These are phyloP conservation scores for Cryptosporidium baileyi DNA, from an alignment of 169 alveolate species.

Conservation along the genomic window DNA sequence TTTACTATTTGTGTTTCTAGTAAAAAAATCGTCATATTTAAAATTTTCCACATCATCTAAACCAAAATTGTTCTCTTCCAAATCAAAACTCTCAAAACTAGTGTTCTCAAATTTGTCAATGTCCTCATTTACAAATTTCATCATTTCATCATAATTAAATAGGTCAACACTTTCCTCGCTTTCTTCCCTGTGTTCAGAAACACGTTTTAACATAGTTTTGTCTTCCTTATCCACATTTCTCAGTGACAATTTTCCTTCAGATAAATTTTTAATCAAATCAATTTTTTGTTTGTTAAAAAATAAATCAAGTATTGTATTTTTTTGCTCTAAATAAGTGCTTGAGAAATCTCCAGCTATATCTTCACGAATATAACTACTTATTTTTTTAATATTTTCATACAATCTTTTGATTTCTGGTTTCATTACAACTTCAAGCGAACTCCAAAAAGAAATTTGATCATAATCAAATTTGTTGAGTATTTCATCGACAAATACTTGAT, in stretches of 20 bases:
- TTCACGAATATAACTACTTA: neutral
- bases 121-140: neutral
- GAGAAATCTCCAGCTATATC: no score
- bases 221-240: neutral
- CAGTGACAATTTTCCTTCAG: neutral
- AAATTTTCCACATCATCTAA: neutral
- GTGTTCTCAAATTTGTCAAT: neutral
- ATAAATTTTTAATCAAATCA: neutral
- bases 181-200: conserved; percentile 31
- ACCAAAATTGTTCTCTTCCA: neutral
- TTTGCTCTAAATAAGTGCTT: no score
- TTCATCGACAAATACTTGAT: neutral
- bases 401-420: conserved; percentile 13
- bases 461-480: neutral
- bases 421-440: conserved; percentile 5
- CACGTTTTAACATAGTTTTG: neutral
- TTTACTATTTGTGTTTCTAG: neutral
- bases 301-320: neutral
- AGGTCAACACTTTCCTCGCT: conserved; percentile 11
- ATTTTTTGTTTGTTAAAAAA: neutral
- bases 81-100: neutral
- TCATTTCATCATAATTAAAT: conserved; percentile 52
- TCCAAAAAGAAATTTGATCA: conserved; percentile 38
- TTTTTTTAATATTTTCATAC: neutral
- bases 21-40: conserved; percentile 29